These are phyloP conservation scores for Penicillium aurantiogriseum DNA, from an alignment of 2,329 filamentous ascomycete species.

Conservation along the genomic window DNA sequence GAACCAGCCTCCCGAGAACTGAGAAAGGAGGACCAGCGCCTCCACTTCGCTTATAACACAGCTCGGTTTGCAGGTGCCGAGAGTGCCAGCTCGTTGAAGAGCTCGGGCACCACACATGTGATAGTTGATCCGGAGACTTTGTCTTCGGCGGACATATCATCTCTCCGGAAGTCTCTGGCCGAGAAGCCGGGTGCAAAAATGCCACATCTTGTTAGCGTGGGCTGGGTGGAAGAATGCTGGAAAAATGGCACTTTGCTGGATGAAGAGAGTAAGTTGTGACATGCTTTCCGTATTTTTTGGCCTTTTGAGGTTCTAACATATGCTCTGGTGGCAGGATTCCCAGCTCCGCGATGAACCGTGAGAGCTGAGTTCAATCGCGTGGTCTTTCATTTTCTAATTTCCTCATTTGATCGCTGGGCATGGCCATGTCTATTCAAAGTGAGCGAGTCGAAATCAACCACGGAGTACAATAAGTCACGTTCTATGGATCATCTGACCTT, in stretches of 20 bases:
- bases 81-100: constrained; percentile 52
- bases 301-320: background rate
- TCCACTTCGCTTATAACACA: constrained; percentile 54
- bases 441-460: background rate
- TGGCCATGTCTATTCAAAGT: too few species aligned
- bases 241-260: constrained; percentile 73
- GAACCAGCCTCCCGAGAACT: background rate
- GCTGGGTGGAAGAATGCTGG: constrained; percentile 83
- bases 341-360: background rate
- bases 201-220: constrained; percentile 66
- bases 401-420: background rate
- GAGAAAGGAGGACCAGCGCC: constrained; percentile 20
- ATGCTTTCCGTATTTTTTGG: background rate
- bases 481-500: background rate
- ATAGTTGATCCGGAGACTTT: constrained; percentile 56
- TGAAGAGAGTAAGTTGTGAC: constrained; percentile 60
- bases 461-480: background rate
- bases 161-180: constrained; percentile 32
- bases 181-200: constrained; percentile 45
- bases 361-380: background rate
- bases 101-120: constrained; percentile 67
- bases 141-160: constrained; percentile 42
- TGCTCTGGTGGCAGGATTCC: constrained; percentile 6
- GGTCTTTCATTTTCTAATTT: background rate
- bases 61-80: constrained; percentile 68